phyloP scores from a whole-genome alignment of 257 asterid genomes.

The Phtheirospermum japonicum region DNA sequence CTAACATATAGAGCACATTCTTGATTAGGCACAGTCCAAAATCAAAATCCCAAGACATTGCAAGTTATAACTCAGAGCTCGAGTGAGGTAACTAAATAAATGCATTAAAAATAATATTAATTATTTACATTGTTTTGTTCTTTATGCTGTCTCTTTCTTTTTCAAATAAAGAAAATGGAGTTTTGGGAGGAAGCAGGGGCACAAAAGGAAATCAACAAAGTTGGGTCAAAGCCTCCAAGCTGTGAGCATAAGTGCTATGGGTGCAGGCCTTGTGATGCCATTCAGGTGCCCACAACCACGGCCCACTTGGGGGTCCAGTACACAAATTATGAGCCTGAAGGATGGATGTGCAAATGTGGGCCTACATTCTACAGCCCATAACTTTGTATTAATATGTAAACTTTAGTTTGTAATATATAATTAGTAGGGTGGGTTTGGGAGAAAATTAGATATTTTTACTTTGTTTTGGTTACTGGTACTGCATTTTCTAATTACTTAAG shows the following conservation, averaged over 20 bases:
- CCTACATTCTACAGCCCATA: constrained; percentile 55
- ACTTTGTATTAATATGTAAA: background rate
- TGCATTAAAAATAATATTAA: no score
- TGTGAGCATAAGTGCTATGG: constrained; percentile 81
- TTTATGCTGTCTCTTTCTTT: background rate
- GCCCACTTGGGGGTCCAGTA: constrained; percentile 53
- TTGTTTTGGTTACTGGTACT: no score
- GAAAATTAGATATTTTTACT: background rate
- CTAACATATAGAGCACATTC: no score
- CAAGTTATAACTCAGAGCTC: constrained; percentile 21
- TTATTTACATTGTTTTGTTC: no score
- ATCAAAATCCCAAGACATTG: constrained; percentile 21
- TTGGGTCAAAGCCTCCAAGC: constrained; percentile 75
- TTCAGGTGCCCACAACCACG: constrained; percentile 62
- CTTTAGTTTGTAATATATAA: no score
- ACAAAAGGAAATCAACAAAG: constrained; percentile 33
- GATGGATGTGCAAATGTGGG: constrained; percentile 96
- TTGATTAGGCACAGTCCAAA: constrained; percentile 22
- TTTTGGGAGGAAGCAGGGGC: background rate
- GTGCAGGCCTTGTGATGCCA: constrained; percentile 79
- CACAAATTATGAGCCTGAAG: constrained; percentile 84
- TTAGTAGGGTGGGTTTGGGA: background rate
- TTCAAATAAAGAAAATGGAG: constrained; percentile 6
- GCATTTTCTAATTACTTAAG: background rate
- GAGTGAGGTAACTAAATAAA: constrained; percentile 28